Evolutionary conservation across 768 basidiomycete species (phyloP).

Genomic region (Boletellus ananas): DNA sequence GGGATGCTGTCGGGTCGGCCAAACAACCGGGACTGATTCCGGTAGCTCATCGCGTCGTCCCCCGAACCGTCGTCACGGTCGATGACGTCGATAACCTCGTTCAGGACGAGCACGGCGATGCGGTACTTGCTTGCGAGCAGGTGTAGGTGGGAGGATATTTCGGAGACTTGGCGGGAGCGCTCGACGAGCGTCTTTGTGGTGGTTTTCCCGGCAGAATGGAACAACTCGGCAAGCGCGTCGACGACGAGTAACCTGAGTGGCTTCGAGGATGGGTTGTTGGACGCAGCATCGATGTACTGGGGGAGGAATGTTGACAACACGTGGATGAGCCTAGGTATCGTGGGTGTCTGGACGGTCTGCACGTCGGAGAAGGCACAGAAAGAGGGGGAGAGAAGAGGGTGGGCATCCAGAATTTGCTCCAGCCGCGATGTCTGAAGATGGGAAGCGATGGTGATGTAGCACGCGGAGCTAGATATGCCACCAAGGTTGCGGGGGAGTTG

Average conservation of each 20-base stretch:
- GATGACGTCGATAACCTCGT: slow-evolving; percentile 86
- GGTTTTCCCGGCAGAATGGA: slow-evolving; percentile 61
- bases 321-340: slow-evolving; percentile 50
- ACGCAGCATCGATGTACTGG: slow-evolving; percentile 39
- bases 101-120: slow-evolving; percentile 79
- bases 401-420: slow-evolving; percentile 55
- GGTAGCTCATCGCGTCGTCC: slow-evolving; percentile 49
- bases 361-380: slow-evolving; percentile 51
- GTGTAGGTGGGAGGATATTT: slow-evolving; percentile 70
- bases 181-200: slow-evolving; percentile 62
- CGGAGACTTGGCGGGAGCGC: slow-evolving; percentile 65
- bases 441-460: slow-evolving; percentile 75
- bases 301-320: slow-evolving; percentile 56
- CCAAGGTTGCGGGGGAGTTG: slow-evolving; percentile 61
- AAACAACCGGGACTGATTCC: slow-evolving; percentile 75
- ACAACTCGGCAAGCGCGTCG: slow-evolving; percentile 85
- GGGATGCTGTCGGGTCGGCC: slow-evolving; percentile 56
- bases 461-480: slow-evolving; percentile 63
- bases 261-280: slow-evolving; percentile 32
- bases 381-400: slow-evolving; percentile 43
- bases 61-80: slow-evolving; percentile 25
- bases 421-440: slow-evolving; percentile 66
- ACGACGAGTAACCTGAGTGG: slow-evolving; percentile 80
- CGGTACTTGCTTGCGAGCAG: slow-evolving; percentile 56
- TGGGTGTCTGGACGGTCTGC: slow-evolving; percentile 57